These are phyloP conservation scores for Pistacia vera DNA, from an alignment of 345 rosid genomes.

Conservation along the genomic window DNA sequence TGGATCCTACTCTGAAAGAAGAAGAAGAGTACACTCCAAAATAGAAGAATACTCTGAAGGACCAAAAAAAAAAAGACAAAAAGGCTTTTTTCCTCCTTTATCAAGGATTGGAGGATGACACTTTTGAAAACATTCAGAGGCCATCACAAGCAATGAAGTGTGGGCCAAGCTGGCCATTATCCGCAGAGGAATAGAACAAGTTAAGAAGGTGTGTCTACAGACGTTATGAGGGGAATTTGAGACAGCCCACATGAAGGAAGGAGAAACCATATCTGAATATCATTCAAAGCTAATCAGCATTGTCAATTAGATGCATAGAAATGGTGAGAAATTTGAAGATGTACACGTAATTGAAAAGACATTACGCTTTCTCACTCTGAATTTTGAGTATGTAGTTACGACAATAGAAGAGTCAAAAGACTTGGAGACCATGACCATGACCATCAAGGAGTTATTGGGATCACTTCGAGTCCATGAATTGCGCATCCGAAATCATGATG, in stretches of 20 bases:
- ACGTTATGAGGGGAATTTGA: no score
- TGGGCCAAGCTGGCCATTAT: neutral
- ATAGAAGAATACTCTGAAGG: neutral
- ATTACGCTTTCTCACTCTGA: neutral
- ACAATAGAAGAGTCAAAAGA: neutral
- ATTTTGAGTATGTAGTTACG: neutral
- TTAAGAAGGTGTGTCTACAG: no score
- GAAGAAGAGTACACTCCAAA: neutral
- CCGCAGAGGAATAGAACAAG: neutral
- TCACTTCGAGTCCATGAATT: neutral
- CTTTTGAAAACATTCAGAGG: neutral
- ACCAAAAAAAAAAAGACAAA: neutral
- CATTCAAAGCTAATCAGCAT: no score
- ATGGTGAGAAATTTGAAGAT: no score
- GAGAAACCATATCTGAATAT: no score
- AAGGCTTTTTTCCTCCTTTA: neutral
- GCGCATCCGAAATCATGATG: neutral
- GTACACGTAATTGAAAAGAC: no score
- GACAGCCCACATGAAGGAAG: no score
- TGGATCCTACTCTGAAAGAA: neutral
- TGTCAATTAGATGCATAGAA: no score
- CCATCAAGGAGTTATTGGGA: neutral
- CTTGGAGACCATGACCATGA: neutral
- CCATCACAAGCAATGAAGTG: neutral
- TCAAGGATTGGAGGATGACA: conserved; percentile 2